These are phyloP conservation scores for Hericium coralloides DNA, from an alignment of 768 basidiomycete genomes.

Conservation along the genomic window DNA sequence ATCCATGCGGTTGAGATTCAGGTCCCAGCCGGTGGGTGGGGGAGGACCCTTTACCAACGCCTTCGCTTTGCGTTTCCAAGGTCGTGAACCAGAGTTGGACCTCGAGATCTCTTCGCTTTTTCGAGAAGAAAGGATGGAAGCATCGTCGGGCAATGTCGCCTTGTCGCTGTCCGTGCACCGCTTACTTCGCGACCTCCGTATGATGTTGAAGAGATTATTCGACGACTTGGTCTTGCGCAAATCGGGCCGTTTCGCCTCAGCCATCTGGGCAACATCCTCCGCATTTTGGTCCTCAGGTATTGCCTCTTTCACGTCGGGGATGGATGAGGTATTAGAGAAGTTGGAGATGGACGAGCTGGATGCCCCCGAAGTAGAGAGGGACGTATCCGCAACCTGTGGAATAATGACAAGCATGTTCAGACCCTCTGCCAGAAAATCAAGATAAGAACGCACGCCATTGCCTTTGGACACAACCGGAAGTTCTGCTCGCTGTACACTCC, in stretches of 20 bases:
- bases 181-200: constrained; percentile 31
- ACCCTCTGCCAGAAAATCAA: background rate
- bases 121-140: constrained; percentile 10
- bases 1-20: background rate
- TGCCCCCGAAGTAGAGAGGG: background rate
- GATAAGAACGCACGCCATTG: background rate
- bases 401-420: background rate
- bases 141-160: constrained; percentile 14
- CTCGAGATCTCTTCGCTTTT: background rate
- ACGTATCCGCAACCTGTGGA: background rate
- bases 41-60: background rate
- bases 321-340: background rate
- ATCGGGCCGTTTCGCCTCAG: constrained; percentile 21
- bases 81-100: background rate
- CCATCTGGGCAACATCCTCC: constrained; percentile 18
- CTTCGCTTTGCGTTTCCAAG: background rate
- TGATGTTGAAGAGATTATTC: constrained; percentile 29
- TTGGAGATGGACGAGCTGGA: background rate
- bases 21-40: background rate
- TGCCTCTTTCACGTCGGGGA: background rate
- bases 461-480: background rate
- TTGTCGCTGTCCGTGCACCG: constrained; percentile 32
- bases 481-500: background rate
- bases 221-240: constrained; percentile 43
- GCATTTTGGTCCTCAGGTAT: background rate